These are phyloP conservation scores for Trichoderma sp. DNA, from an alignment of 2,329 filamentous ascomycete species.

Conservation along the genomic window DNA sequence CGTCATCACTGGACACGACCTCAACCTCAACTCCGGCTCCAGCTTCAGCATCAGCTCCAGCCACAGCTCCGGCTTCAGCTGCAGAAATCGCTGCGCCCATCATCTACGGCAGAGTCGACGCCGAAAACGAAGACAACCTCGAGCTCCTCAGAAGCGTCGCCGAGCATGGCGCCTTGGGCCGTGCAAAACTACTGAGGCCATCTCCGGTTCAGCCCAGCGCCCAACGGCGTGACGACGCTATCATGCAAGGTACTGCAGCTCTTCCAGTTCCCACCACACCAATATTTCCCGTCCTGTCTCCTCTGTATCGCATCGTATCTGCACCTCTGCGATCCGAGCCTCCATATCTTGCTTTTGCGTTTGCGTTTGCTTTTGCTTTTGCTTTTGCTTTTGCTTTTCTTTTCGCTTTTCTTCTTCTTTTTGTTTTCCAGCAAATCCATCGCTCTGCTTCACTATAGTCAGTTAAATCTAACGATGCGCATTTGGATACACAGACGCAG, in stretches of 20 bases:
- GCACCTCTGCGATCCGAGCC: not conserved
- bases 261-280: slow-evolving; percentile 1
- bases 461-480: not conserved
- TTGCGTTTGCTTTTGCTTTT: not conserved
- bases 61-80: slow-evolving; percentile 20
- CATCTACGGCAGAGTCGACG: slow-evolving; percentile 36
- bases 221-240: slow-evolving; percentile 14
- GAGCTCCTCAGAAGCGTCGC: slow-evolving; percentile 30
- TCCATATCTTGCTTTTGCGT: not conserved
- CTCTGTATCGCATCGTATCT: not conserved
- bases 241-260: slow-evolving; percentile 15
- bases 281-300: too few relatives aligned
- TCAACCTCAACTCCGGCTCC: not conserved
- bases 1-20: not conserved
- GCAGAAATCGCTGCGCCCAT: slow-evolving; percentile 22
- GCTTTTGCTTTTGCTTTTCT: not conserved
- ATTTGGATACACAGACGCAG: not conserved
- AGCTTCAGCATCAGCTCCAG: not conserved
- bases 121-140: slow-evolving; percentile 37
- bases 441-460: not conserved
- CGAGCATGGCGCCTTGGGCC: slow-evolving; percentile 20
- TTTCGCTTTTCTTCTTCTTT: not conserved
- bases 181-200: slow-evolving; percentile 10
- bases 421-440: not conserved
- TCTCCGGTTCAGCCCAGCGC: slow-evolving; percentile 1